These are phyloP conservation scores for Saccharum spontaneum DNA, from an alignment of 176 grass and related monocot species.

Conservation along the genomic window DNA sequence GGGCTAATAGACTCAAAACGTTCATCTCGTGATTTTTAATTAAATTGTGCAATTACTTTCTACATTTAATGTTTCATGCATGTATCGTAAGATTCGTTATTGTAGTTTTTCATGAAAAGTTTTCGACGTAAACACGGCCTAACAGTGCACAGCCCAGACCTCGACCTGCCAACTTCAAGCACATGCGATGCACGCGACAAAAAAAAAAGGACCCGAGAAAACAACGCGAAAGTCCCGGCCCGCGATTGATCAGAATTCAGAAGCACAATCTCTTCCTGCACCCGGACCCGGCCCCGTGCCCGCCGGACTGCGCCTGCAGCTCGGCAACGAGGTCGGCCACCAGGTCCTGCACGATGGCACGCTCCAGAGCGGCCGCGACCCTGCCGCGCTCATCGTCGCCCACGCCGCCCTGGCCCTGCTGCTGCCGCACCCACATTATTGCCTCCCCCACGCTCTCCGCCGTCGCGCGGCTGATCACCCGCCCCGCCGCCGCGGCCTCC, in stretches of 20 bases:
- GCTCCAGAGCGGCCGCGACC: slow-evolving; percentile 60
- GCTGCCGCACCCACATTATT: slow-evolving; percentile 42
- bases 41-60: no score
- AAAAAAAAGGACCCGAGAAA: background rate
- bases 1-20: no score
- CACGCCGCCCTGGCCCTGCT: slow-evolving; percentile 5
- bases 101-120: no score
- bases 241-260: slow-evolving; percentile 26
- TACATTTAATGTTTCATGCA: no score
- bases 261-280: slow-evolving; percentile 75
- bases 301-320: slow-evolving; percentile 29
- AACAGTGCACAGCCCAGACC: background rate
- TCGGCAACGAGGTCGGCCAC: slow-evolving; percentile 55
- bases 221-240: background rate
- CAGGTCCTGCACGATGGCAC: slow-evolving; percentile 59
- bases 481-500: slow-evolving; percentile 13
- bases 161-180: slow-evolving; percentile 1
- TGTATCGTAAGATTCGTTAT: no score
- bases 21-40: no score
- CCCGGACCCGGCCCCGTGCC: background rate
- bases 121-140: background rate
- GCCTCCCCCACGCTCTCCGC: slow-evolving; percentile 48
- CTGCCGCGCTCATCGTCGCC: slow-evolving; percentile 37
- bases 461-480: slow-evolving; percentile 51
- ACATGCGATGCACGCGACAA: background rate